phyloP scores from a whole-genome alignment of 768 basidiomycete species.

The Calocera viscosa region DNA sequence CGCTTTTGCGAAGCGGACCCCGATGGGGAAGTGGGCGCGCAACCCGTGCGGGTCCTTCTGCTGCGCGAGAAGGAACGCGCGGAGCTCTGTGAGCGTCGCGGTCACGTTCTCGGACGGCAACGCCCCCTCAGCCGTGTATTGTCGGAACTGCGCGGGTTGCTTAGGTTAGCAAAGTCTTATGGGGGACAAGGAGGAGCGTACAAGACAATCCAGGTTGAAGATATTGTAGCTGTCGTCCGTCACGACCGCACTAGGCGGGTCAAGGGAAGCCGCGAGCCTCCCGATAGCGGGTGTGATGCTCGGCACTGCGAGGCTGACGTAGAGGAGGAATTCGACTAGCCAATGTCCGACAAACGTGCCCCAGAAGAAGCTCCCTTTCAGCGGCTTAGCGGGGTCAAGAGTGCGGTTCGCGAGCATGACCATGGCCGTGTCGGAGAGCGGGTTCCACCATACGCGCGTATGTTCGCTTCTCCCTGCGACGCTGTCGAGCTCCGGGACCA shows the following conservation, averaged over 20 bases:
- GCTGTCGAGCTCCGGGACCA: constrained; percentile 42
- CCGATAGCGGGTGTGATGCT: constrained; percentile 52
- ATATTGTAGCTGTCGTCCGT: constrained; percentile 71
- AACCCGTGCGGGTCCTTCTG: constrained; percentile 55
- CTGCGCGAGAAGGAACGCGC: constrained; percentile 58
- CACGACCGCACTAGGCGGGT: constrained; percentile 39
- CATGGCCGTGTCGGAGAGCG: constrained; percentile 57
- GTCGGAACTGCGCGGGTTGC: constrained; percentile 49
- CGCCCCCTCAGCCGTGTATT: constrained; percentile 93
- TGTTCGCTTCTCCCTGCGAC: constrained; percentile 62
- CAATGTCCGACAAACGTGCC: constrained; percentile 64
- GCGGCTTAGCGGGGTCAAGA: constrained; percentile 31
- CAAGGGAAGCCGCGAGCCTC: constrained; percentile 56
- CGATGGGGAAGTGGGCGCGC: constrained; percentile 82
- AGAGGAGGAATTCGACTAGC: constrained; percentile 70
- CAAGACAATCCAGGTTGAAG: constrained; percentile 89
- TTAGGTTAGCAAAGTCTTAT: background rate
- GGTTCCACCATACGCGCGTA: constrained; percentile 93
- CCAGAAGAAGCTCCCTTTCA: constrained; percentile 46
- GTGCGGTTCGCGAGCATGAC: constrained; percentile 67
- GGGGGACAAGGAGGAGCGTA: constrained; percentile 32
- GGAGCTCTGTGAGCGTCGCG: constrained; percentile 58
- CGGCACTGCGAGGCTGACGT: constrained; percentile 54
- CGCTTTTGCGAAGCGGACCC: constrained; percentile 73
- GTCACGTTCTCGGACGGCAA: constrained; percentile 59